Evolutionary conservation across 371 early-diverging fungal genomes (phyloP).

Genomic region (Circinella minor): DNA sequence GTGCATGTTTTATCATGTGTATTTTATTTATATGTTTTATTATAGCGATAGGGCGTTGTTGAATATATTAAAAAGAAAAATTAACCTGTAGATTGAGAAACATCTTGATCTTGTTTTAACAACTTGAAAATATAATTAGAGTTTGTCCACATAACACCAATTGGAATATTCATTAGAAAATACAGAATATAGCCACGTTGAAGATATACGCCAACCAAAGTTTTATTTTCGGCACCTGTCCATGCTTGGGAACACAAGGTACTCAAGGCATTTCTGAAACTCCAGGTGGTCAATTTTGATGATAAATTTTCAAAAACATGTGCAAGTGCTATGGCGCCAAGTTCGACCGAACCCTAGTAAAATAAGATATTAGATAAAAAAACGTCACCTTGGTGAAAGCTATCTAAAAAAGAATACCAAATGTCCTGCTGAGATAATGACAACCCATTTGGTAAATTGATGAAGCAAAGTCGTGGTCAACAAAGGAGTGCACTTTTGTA

Average conservation of each 20-base stretch:
- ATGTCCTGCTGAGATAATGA: background rate
- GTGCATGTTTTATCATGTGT: too few relatives aligned
- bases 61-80: background rate
- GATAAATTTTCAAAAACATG: constrained; percentile 6
- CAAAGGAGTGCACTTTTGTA: background rate
- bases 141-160: constrained; percentile 76
- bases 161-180: constrained; percentile 64
- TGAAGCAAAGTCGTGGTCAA: background rate
- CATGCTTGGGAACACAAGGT: constrained; percentile 88
- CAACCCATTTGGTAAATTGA: background rate
- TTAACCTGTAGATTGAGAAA: constrained; percentile 6
- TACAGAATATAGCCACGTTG: constrained; percentile 81
- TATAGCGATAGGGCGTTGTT: too few relatives aligned
- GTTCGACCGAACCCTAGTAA: background rate
- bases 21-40: too few relatives aligned
- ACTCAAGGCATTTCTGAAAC: constrained; percentile 54
- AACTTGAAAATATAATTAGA: background rate
- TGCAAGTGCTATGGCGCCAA: background rate
- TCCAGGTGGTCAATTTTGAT: background rate
- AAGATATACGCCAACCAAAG: constrained; percentile 79
- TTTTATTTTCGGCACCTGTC: constrained; percentile 74
- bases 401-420: background rate
- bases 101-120: constrained; percentile 7
- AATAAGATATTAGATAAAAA: background rate
- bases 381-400: too few relatives aligned